Conservation (phyloP, 2,329 filamentous ascomycete genomes). For the Macrophomina pseudophaseolina region DNA sequence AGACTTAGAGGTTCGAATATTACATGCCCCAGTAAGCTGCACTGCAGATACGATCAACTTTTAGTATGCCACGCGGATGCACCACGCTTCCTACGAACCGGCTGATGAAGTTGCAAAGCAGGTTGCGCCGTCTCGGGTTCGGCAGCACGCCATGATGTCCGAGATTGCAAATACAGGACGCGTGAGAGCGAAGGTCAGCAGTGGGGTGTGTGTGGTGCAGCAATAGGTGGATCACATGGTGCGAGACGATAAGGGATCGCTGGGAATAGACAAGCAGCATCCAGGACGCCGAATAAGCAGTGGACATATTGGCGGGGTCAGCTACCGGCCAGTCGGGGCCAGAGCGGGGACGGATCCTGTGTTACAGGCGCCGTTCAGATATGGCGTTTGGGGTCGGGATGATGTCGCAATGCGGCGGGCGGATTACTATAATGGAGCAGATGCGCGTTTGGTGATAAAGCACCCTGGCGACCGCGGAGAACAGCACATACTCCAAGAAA, state of each 20-base stretch:
- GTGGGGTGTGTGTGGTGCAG: conserved; percentile 15
- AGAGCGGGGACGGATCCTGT: neutral
- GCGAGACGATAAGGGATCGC: conserved; percentile 15
- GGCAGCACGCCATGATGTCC: conserved; percentile 17
- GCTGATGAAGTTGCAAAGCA: neutral
- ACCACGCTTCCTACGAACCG: neutral
- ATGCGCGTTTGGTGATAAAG: neutral
- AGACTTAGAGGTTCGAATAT: neutral
- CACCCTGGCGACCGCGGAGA: neutral
- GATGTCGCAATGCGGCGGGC: conserved; percentile 19
- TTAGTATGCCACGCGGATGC: conserved; percentile 13
- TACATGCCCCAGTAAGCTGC: neutral
- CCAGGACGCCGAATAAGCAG: conserved; percentile 12
- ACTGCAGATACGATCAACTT: neutral
- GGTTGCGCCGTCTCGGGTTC: neutral
- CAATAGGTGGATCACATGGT: conserved; percentile 20
- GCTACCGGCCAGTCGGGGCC: neutral
- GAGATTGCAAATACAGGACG: conserved; percentile 16
- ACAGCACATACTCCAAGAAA: neutral
- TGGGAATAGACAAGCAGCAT: conserved; percentile 4
- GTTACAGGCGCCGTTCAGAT: neutral
- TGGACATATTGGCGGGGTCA: conserved; percentile 12
- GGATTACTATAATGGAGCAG: conserved; percentile 6
- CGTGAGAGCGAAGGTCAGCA: conserved; percentile 11
- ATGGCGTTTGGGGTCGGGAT: conserved; percentile 21